Evolutionary conservation across 768 basidiomycete species (phyloP), one percentile per base, ranked within the genome.

Genomic region (Rhodocollybia butyracea): DNA sequence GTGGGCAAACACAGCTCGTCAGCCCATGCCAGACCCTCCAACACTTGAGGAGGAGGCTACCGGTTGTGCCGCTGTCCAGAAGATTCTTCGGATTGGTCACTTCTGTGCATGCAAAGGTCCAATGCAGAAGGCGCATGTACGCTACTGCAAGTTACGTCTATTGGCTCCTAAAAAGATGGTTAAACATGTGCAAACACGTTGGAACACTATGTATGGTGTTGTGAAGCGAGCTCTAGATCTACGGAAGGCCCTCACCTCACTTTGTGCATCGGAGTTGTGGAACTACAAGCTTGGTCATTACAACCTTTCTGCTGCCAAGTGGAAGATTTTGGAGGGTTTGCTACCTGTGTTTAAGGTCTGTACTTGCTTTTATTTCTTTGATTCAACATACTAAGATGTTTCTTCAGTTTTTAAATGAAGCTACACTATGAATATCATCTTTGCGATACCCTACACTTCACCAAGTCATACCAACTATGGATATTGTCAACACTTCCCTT

Each of bases 121-220:
- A 8, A 8, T 36, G 8, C 34, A 36, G 34, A 36, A 36, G 34
- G 34, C 8, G 34, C 17, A 8, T 8, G 34, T 36, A 8, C 34
- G 34, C 17, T 17, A 8, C 10, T 36, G 34, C 17, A 36, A 8
- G 17, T 17, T 36, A 8, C 34, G 17, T 17, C 8, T 8, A 17
- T 8, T 36, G 34, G 34, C 8, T 17, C 34, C 48, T 13, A 7
- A 15, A 12, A 51, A 51, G 27, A 51, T 51, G 48, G 48, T 51
- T 19, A 51, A 51, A 32, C 31, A n/a, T n/a, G 48, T 51, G 3
- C 27, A 5, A 5, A 51, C 48, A 8, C 31, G 48, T 2, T 51
- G 48, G 48, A 51, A 51, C 31, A 51, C 48, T 11, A 51, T 51
- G 48, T 29, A 51, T 36, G 31, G 27, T 12, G 48, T 51, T 22